Evolutionary conservation across 208 protist genomes (phyloP), one percentile per base, ranked within the genome.

Genomic region (Acanthamoeba lenticulata): DNA sequence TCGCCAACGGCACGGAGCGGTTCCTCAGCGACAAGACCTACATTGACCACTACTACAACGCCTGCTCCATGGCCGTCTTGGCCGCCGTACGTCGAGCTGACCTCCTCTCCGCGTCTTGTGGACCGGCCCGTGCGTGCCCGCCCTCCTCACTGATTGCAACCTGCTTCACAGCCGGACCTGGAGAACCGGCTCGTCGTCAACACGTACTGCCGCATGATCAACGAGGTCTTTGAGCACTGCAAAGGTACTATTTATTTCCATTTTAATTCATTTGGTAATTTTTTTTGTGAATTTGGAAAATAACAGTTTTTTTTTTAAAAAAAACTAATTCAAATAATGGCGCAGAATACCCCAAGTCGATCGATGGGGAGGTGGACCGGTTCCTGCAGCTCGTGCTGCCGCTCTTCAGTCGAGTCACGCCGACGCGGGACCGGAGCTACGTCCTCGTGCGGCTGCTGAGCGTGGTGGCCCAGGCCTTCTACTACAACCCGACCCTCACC

Each of bases 401-500:
- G 24, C 21, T n/a, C 24, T 2, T 86, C 36, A 6, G 21, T 13
- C n/a, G 19, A 17, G 27, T 40, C 65, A 9, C 3, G 1, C n/a
- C 13, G 34, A 55, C 21, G 13, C 7, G 52, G 27, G 29, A 17
- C 3, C 13, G 21, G 34, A n/a, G 40, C 21, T n/a, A 45, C 40
- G 40, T 36, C 17, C 69, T 79, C 40, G 69, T 86, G 2, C 52
- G 77, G 77, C 1, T 13, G 13, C 47, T 55, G 34, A 86, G 77
- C 27, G 77, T 52, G 6, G 77, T 86, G 21, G 77, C 77, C 27
- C 40, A 86, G 11, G 77, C 77, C 1, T 38, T 86, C 77, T 86
- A 86, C 77, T 60, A 86, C 77, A 86, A 86, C 21, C 77, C 77
- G 7, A 57, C 40, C 77, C 9, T 86, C 77, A 86, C 77, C 42